These are phyloP conservation scores for Clathrus columnatus DNA, from an alignment of 768 basidiomycete species.

Conservation along the genomic window DNA sequence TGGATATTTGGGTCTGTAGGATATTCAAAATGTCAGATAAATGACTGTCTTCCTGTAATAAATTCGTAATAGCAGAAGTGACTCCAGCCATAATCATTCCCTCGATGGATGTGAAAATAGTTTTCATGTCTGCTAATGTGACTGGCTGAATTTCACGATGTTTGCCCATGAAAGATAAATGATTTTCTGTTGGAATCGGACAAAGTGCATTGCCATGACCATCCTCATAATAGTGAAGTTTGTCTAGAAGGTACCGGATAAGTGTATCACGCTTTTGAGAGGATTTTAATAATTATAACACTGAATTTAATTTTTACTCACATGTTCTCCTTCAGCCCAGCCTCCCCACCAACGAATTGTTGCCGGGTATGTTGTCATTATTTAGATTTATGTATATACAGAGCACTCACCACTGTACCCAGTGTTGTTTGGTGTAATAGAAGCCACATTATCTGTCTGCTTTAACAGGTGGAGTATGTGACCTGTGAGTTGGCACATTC, in stretches of 20 bases:
- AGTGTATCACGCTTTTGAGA: constrained; percentile 20
- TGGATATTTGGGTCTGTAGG: neutral
- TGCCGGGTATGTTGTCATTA: too few species aligned
- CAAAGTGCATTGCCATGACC: constrained; percentile 17
- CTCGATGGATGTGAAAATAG: neutral
- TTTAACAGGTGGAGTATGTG: too few species aligned
- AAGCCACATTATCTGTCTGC: too few species aligned
- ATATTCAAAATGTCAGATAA: neutral
- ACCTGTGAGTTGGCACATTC: too few species aligned
- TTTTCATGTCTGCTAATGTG: constrained; percentile 1
- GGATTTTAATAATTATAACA: too few species aligned
- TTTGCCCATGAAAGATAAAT: constrained; percentile 6
- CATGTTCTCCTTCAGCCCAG: constrained; percentile 31
- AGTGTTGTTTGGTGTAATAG: too few species aligned
- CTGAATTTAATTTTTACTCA: too few species aligned
- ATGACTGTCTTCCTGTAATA: neutral
- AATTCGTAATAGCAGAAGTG: neutral
- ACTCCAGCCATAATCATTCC: neutral
- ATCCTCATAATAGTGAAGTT: constrained; percentile 20
- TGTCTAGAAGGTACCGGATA: constrained; percentile 25
- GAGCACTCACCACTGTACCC: too few species aligned
- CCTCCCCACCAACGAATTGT: constrained; percentile 35
- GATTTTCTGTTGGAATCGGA: neutral
- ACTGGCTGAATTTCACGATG: neutral
- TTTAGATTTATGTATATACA: too few species aligned